Evolutionary conservation across 1,284 basidiomycete genomes (phyloP), one percentile per base, ranked within the genome.

Genomic region (Microbotryomycetes sp.): DNA sequence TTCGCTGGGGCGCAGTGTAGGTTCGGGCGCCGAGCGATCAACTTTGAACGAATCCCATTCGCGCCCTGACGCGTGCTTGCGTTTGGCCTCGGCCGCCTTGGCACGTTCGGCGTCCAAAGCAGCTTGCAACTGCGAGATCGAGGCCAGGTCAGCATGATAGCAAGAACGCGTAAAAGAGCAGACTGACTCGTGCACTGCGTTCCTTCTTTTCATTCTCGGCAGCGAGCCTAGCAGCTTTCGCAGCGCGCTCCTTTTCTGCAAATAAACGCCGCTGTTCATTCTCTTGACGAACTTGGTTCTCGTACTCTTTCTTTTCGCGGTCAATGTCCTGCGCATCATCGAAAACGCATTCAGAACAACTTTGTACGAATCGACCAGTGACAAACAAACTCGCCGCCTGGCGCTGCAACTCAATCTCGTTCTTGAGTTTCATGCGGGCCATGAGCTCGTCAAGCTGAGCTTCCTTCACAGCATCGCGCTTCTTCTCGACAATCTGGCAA

Each of bases 41-140:
- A 58, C 35, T 50, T 69, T 70, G 41, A 56, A 61, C 21, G 49
- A 62, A 54, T 70, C 69, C 69, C 69, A 70, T 16, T 62, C 66
- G 48, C 69, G 63, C 2, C 63, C 64, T 26, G 63, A 52, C 27
- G 56, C 50, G 23, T 57, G 57, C 15, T 60, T 50, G 35, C 67
- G 59, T 50, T 70, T 70, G 45, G 53, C 30, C 18, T 60, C 64
- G 21, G 69, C 69, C 13, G 65, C 55, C 5, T 49, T 35, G 29
- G 59, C 64, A n/a, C 68, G 60, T 5, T 55, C 62, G 13, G 53
- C 64, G 60, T 71, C 57, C 48, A 71, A 65, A 15, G 29, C 24
- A 49, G 48, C 56, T 58, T 71, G 69, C 3, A 65, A 50, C 59
- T 67, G 59, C 13, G 26, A 11, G 28, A n/a, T 24, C 50, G 16